A percentile compares a stretch with the other conserved stretches of the same genome.
These are phyloP conservation scores for Trichoderma pleuroti DNA, from an alignment of 2,329 filamentous ascomycete genomes.

Conservation along the genomic window DNA sequence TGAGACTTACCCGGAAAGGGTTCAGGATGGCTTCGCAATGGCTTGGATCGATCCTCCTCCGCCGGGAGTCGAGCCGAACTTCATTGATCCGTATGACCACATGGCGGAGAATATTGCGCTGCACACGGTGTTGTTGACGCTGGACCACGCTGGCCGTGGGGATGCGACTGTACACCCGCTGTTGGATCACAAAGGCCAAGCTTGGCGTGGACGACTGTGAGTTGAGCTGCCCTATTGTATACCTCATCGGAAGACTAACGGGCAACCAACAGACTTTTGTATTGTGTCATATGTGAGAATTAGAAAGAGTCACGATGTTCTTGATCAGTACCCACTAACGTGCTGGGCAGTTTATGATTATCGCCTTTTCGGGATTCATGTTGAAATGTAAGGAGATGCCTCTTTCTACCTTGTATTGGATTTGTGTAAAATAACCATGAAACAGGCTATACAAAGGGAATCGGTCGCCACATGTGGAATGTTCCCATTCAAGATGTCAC, in stretches of 20 bases:
- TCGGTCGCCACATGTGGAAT: background rate
- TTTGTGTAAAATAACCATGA: background rate
- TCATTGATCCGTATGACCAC: background rate
- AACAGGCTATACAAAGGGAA: background rate
- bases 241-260: background rate
- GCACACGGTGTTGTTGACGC: background rate
- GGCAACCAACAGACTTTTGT: background rate
- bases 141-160: constrained; percentile 1
- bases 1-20: background rate
- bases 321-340: background rate
- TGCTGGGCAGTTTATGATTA: background rate
- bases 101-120: background rate
- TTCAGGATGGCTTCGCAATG: background rate
- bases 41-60: background rate
- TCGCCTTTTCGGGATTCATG: background rate
- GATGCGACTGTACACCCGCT: background rate
- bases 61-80: background rate
- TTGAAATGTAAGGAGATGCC: background rate
- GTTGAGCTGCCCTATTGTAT: background rate
- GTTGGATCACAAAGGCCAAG: background rate
- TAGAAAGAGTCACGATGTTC: background rate
- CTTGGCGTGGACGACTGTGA: background rate
- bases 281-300: background rate
- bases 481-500: background rate
- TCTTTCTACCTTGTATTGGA: background rate